phyloP scores from a whole-genome alignment of 768 basidiomycete species.

The Tricholoma flavovirens region DNA sequence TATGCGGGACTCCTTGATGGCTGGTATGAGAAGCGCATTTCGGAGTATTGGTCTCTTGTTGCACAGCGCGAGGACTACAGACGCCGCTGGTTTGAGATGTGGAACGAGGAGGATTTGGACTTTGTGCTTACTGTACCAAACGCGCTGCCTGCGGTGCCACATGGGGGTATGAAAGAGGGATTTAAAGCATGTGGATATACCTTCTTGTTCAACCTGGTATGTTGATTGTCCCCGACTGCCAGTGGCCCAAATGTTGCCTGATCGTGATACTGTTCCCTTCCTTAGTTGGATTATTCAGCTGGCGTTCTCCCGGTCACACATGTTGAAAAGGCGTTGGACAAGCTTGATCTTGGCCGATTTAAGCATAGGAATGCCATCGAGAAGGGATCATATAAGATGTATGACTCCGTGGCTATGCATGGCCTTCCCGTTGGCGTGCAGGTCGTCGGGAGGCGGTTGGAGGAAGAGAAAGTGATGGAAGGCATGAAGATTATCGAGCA shows the following conservation, averaged over 20 bases:
- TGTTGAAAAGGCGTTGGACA: slow-evolving; percentile 41
- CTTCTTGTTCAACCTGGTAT: slow-evolving; percentile 55
- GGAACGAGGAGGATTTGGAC: slow-evolving; percentile 40
- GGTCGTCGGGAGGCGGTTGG: slow-evolving; percentile 50
- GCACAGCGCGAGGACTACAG: slow-evolving; percentile 41
- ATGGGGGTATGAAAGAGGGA: slow-evolving; percentile 46
- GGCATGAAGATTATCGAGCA: slow-evolving; percentile 51
- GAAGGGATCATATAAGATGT: slow-evolving; percentile 41
- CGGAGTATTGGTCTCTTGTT: slow-evolving; percentile 43
- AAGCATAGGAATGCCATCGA: slow-evolving; percentile 39
- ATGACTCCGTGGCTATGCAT: slow-evolving; percentile 47
- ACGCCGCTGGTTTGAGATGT: slow-evolving; percentile 36
- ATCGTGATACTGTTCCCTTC: neutral
- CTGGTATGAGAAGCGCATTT: slow-evolving; percentile 37
- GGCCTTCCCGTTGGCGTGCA: slow-evolving; percentile 60
- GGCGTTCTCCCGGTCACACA: slow-evolving; percentile 56
- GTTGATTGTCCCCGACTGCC: slow-evolving; percentile 13
- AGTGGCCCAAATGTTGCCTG: neutral
- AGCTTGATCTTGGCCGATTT: slow-evolving; percentile 26
- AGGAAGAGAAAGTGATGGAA: slow-evolving; percentile 60
- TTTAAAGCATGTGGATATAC: slow-evolving; percentile 54
- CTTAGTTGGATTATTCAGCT: slow-evolving; percentile 43
- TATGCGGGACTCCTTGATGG: slow-evolving; percentile 50
- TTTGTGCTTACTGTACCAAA: slow-evolving; percentile 57
- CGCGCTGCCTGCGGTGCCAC: slow-evolving; percentile 49